Evolutionary conservation across 2,329 filamentous ascomycete species (phyloP).

Genomic region (Lasiodiplodia hormozganensis): DNA sequence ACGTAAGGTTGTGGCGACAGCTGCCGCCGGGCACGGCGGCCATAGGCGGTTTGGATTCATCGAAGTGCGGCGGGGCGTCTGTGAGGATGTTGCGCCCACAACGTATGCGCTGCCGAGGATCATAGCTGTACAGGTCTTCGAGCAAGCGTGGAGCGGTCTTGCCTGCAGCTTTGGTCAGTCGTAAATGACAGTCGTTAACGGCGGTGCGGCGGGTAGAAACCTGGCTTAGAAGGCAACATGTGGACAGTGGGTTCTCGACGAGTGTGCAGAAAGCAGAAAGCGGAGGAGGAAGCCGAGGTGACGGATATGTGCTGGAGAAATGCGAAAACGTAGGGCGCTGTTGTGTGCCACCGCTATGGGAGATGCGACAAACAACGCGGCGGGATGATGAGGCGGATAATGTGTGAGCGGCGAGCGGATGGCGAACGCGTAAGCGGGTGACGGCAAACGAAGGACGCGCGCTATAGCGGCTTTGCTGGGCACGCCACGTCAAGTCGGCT

Average conservation of each 20-base stretch:
- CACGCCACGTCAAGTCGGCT: neutral
- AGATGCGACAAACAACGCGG: conserved; percentile 8
- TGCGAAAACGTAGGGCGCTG: neutral
- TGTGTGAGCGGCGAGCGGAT: conserved; percentile 12
- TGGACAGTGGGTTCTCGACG: neutral
- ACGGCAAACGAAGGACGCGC: neutral
- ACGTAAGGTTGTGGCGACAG: conserved; percentile 66
- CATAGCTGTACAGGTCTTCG: conserved; percentile 60
- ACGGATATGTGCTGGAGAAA: neutral
- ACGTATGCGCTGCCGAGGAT: conserved; percentile 55
- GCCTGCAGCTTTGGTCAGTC: conserved; percentile 39
- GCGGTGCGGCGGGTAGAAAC: conserved; percentile 9
- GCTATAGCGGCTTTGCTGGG: neutral
- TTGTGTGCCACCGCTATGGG: neutral
- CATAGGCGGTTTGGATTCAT: conserved; percentile 42
- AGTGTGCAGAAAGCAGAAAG: neutral
- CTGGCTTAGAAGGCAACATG: conserved; percentile 19
- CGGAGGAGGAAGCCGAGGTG: no score
- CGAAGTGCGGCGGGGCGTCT: conserved; percentile 62
- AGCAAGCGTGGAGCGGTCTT: conserved; percentile 59
- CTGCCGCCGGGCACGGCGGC: conserved; percentile 50
- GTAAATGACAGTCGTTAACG: neutral
- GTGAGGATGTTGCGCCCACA: conserved; percentile 63
- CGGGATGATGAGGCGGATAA: conserved; percentile 23
- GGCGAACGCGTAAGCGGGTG: neutral